A percentile compares a stretch with the other conserved stretches of the same genome.
Evolutionary conservation across 805 yeast genomes (phyloP).

Genomic region (Nakazawaea wickerhamii): DNA sequence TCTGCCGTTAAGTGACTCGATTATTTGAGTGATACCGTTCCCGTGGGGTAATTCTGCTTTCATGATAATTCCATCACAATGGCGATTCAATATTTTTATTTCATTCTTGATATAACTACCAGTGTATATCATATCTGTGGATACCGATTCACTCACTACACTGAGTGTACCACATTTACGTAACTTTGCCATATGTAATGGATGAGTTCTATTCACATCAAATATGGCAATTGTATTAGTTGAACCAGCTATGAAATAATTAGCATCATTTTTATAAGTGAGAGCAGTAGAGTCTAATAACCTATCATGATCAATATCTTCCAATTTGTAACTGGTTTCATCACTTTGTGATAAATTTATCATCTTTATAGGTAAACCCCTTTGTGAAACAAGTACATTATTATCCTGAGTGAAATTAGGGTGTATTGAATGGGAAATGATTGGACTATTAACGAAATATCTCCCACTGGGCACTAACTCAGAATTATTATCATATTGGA

Average conservation of each 20-base stretch:
- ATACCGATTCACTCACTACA: slow-evolving; percentile 14
- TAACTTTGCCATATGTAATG: slow-evolving; percentile 13
- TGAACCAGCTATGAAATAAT: slow-evolving; percentile 28
- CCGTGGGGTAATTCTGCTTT: slow-evolving; percentile 14
- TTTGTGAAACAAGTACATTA: slow-evolving; percentile 23
- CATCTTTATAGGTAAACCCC: slow-evolving; percentile 32
- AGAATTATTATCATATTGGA: slow-evolving; percentile 25
- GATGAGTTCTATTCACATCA: slow-evolving; percentile 23
- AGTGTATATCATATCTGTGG: background rate
- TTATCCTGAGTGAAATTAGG: slow-evolving; percentile 30
- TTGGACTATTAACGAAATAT: slow-evolving; percentile 25
- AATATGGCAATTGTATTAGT: slow-evolving; percentile 23
- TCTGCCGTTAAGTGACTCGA: slow-evolving; percentile 31
- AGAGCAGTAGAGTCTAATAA: slow-evolving; percentile 27
- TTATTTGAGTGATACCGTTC: slow-evolving; percentile 29
- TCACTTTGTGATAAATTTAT: slow-evolving; percentile 18
- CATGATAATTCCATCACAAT: slow-evolving; percentile 13
- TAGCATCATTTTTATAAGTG: slow-evolving; percentile 17
- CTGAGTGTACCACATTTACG: slow-evolving; percentile 19
- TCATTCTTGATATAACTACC: slow-evolving; percentile 17
- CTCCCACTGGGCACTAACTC: slow-evolving; percentile 30
- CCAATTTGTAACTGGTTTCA: slow-evolving; percentile 23
- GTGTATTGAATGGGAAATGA: slow-evolving; percentile 26
- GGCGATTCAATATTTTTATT: slow-evolving; percentile 21
- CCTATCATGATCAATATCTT: slow-evolving; percentile 28